Evolutionary conservation across 179 eudicot species (phyloP), one percentile per base, ranked within the genome.

Genomic region (Amaranthus tricolor): DNA sequence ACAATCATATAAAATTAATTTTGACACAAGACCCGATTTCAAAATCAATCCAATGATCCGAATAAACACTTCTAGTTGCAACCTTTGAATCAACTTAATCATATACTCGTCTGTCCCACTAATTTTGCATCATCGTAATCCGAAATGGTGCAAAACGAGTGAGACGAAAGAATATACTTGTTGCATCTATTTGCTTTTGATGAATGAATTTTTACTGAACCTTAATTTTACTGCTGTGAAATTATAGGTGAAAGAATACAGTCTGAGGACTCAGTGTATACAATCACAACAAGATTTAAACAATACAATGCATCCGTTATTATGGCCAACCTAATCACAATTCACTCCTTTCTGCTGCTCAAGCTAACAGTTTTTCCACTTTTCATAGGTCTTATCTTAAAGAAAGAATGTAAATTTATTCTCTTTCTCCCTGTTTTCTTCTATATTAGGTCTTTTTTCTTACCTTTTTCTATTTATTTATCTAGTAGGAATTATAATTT

Each of bases 241-340:
- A 50, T 62, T 67, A 52, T 78, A 88, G 91, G 87, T 82, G 65
- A 83, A 84, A 74, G 94, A 89, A 75, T 81, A 84, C 81, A 89
- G 91, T 84, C 85, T 93, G 31, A 79, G 89, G 84, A 87, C 89
- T 54, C 88, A 93, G 82, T 83, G 89, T 40, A 63, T 91, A 83
- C 98, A 93, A 78, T 79, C 85, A 62, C 85, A 75, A 77, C 82
- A 84, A 85, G 81, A 80, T 77, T 49, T 54, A 72, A 74, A 77
- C 72, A 86, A 68, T 73, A 74, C 74, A 62, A 80, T 78, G 58
- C 77, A 63, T 16, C 82, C 82, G 9, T 17, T 67, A 60, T 70
- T 70, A 66, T 76, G 72, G 80, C 62, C 62, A 73, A 77, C 68
- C 44, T 71, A 63, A 73, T 19, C 51, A 44, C 50, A 50, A 50